Evolutionary conservation across 164 flowering plant species (phyloP), one percentile per base, ranked within the genome.

Genomic region (grape (Vitis vinifera)): DNA sequence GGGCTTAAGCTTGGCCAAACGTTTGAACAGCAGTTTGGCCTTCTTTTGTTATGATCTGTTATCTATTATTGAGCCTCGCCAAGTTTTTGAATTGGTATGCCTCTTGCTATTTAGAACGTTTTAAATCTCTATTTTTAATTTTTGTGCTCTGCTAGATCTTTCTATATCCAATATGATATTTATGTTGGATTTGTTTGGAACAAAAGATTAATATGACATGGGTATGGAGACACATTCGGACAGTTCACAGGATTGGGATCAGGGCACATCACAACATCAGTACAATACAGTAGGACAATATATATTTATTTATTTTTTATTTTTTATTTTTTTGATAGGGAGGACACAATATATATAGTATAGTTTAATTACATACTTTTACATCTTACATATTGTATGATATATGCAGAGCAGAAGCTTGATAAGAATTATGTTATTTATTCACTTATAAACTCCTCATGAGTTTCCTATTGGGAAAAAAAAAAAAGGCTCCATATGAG

Each of bases 21-120:
- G 89, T 68, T 85, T 96, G 77, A 96, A 92, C 74, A 96, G 99
- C 81, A 92, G 98, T 78, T 83, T 96, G 86, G 98, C 93, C 30
- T 96, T 93, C 85, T 93, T 96, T 77, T 96, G 99, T 74, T 92
- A 91, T 81, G 99, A 96, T 79, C 97, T 96, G 65, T 73, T 96
- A 72, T 96, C 97, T 23, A 77, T 89, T 63, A 83, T 96, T 73
- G 99, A 96, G 80, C 99, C 99, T 60, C 97, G 99, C 15, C 99
- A 96, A 82, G 97, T 96, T 70, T 96, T 93, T 88, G 99, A 96
- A 67, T 71, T 96, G 95, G 99, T 96, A 86, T 51, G 85, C 27
- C 30, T 71, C 57, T 68, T 10, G 1, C 60, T 48, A 31, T 60
- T 62, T 69, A 50, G 51, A 64, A 50, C 10, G 8, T 50, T 16